These are phyloP conservation scores for Coemansia sp. DNA, from an alignment of 192 early-diverging fungal genomes.

Conservation along the genomic window DNA sequence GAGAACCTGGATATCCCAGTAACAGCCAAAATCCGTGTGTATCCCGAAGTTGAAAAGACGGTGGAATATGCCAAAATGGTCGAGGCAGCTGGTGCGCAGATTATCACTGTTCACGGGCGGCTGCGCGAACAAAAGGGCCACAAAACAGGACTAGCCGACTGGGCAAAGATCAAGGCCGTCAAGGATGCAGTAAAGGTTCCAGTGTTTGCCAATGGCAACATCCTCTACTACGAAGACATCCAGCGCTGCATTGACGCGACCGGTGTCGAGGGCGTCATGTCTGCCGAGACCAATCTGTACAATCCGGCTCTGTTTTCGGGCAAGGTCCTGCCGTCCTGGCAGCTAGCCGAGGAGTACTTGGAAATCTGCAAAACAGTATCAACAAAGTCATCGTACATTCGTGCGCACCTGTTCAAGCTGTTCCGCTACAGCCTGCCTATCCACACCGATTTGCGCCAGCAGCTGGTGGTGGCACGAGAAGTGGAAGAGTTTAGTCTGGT, in stretches of 20 bases:
- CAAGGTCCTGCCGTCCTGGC: constrained; percentile 66
- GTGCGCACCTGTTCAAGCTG: constrained; percentile 93
- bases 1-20: constrained; percentile 82
- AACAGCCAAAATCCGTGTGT: constrained; percentile 95
- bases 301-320: constrained; percentile 88
- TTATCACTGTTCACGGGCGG: constrained; percentile 94
- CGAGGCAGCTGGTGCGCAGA: constrained; percentile 87
- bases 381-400: constrained; percentile 68
- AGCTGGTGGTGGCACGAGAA: constrained; percentile 61
- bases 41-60: constrained; percentile 85
- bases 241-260: constrained; percentile 80
- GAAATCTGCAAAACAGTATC: constrained; percentile 71
- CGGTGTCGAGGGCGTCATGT: constrained; percentile 92
- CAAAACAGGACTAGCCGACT: constrained; percentile 93
- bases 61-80: constrained; percentile 94
- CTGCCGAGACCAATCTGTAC: constrained; percentile 80
- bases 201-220: constrained; percentile 98
- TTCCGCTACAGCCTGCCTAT: constrained; percentile 72
- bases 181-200: constrained; percentile 84
- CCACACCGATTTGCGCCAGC: constrained; percentile 78
- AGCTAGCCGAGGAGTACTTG: constrained; percentile 85
- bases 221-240: constrained; percentile 89
- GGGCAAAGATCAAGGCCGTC: constrained; percentile 86
- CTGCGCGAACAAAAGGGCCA: constrained; percentile 96
- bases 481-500: constrained; percentile 60